phyloP scores from a whole-genome alignment of 371 early-diverging fungal genomes.

The Batkoa obscura region DNA sequence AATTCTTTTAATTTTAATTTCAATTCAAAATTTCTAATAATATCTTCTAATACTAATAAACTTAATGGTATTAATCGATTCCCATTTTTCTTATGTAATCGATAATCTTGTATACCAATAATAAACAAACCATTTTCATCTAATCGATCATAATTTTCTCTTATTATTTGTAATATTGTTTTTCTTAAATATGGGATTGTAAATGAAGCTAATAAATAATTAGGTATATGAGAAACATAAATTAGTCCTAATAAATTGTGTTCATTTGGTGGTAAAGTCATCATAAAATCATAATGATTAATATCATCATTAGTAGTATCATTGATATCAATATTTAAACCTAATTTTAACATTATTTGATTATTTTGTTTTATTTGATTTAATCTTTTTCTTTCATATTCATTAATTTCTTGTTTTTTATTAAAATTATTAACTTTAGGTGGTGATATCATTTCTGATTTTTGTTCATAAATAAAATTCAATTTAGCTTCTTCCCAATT shows the following conservation, averaged over 20 bases:
- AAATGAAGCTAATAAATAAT: constrained; percentile 13
- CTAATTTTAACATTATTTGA: constrained; percentile 35
- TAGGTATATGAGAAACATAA: constrained; percentile 37
- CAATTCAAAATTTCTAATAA: constrained; percentile 25
- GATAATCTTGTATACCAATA: constrained; percentile 49
- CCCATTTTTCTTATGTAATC: constrained; percentile 17
- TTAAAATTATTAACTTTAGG: too few species aligned
- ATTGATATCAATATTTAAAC: constrained; percentile 56
- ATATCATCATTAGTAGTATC: constrained; percentile 47
- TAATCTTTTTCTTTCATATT: constrained; percentile 37
- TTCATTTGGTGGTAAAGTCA: constrained; percentile 15
- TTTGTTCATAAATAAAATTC: constrained; percentile 11
- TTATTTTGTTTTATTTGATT: constrained; percentile 46
- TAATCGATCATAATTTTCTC: constrained; percentile 26
- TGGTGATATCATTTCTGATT: too few species aligned
- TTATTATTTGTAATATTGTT: constrained; percentile 32
- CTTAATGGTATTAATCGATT: constrained; percentile 45
- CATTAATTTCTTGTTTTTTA: too few species aligned
- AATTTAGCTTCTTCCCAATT: constrained; percentile 46
- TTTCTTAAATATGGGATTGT: constrained; percentile 36
- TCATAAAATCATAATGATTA: constrained; percentile 43
- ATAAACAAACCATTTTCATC: constrained; percentile 40
- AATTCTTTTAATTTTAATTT: too few species aligned
- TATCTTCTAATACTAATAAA: constrained; percentile 57
- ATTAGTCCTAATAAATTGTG: constrained; percentile 29